Percentiles rank a stretch among this genome's conserved stretches.
phyloP scores from a whole-genome alignment of 805 yeast genomes.

The Nakazawaea wyomingensis region DNA sequence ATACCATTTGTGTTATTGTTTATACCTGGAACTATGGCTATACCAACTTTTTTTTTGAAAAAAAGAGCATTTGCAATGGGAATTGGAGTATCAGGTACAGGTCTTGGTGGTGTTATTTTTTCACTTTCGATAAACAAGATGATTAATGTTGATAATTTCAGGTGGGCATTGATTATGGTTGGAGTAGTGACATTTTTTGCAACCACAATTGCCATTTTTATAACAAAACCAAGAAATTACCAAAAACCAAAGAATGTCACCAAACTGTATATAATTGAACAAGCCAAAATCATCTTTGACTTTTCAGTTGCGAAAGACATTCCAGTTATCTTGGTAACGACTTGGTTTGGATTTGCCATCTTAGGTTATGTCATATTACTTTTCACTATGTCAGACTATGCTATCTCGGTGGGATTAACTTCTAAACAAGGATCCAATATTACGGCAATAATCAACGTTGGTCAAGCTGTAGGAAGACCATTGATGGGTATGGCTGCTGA shows the following conservation, averaged over 20 bases:
- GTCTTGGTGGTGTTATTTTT: conserved; percentile 35
- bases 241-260: conserved; percentile 14
- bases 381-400: conserved; percentile 45
- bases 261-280: conserved; percentile 20
- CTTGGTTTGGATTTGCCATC: conserved; percentile 23
- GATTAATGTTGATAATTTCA: conserved; percentile 29
- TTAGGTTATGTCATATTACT: conserved; percentile 37
- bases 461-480: conserved; percentile 49
- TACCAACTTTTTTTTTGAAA: conserved; percentile 51
- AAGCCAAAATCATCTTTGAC: conserved; percentile 25
- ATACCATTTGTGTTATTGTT: conserved; percentile 43
- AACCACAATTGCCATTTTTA: conserved; percentile 9
- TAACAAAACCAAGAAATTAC: conserved; percentile 20
- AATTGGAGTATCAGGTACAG: conserved; percentile 33
- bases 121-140: conserved; percentile 30
- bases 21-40: conserved; percentile 41
- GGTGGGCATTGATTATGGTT: conserved; percentile 34
- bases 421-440: conserved; percentile 39
- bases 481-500: conserved; percentile 42
- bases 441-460: conserved; percentile 41
- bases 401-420: conserved; percentile 42
- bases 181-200: conserved; percentile 26
- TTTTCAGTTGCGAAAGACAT: conserved; percentile 1
- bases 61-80: conserved; percentile 38
- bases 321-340: conserved; percentile 16